Evolutionary conservation across 2,329 filamentous ascomycete species (phyloP), one percentile per base, ranked within the genome.

Genomic region (Graphiopsis chlorocephala): DNA sequence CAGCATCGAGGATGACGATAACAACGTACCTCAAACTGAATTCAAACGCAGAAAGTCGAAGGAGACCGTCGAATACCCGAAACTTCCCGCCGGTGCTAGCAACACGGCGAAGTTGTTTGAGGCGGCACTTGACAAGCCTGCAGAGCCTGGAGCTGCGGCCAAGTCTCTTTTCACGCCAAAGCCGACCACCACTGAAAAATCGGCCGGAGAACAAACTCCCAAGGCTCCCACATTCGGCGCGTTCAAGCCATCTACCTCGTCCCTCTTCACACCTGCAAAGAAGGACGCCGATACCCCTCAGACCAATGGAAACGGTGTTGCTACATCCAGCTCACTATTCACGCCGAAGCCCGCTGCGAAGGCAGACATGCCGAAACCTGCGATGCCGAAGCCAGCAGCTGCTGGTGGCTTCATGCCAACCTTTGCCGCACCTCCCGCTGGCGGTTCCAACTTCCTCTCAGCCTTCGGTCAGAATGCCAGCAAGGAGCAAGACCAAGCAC

Each of bases 401-500:
- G 48, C 61, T 50, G 61, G 38, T 20, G 61, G 61, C 6, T 64
- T 64, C 28, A 64, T 63, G 52, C 65, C 66, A 3, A 67, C 63
- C 6, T 68, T 70, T 33, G 47, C 61, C 25, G 68, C 69, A 8
- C 65, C 71, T 14, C 35, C 73, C 10, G 70, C 60, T 15, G 60
- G 69, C 58, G 64, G 65, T 14, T 70, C 70, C 6, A 74, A 79
- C 64, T 82, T 82, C 69, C 72, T 81, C 61, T 74, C 75, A 20
- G 75, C 81, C 8, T 83, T 83, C 66, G 74, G 76, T 28, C 67
- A 68, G 38, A 71, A 73, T 61, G 76, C 81, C 6, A 76, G 78
- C 23, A 74, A 78, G 59, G 72, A 74, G 33, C 77, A 78, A 56
- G 78, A 79, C 52, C 76, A 79, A 55, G 80, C 79, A 53, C 80